phyloP scores from a whole-genome alignment of 2,329 filamentous ascomycete species.

The Ophiostoma ips region DNA sequence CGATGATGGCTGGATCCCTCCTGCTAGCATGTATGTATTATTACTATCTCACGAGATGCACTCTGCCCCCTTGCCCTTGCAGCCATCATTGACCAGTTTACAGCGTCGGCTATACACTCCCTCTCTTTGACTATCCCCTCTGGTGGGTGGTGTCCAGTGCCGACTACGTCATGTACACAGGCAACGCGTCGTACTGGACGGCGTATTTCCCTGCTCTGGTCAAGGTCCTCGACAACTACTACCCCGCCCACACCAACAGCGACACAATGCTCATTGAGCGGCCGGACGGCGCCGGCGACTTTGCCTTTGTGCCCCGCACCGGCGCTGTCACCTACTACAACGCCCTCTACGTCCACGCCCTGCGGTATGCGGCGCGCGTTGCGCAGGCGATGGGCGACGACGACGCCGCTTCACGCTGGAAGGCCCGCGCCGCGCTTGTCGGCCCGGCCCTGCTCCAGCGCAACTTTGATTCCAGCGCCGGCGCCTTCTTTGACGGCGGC shows the following conservation, averaged over 20 bases:
- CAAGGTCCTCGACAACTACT: conserved; percentile 31
- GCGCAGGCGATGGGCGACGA: conserved; percentile 21
- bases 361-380: conserved; percentile 29
- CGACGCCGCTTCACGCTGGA: conserved; percentile 27
- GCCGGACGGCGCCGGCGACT: conserved; percentile 33
- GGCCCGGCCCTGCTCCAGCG: conserved; percentile 22
- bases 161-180: conserved; percentile 36
- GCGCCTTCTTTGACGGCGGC: conserved; percentile 33
- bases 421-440: conserved; percentile 21
- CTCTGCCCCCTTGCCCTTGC: too few species aligned
- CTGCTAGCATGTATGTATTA: conserved; percentile 35
- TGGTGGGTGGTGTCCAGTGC: conserved; percentile 37
- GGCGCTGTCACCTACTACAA: conserved; percentile 39
- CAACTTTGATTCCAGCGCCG: conserved; percentile 28
- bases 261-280: conserved; percentile 28
- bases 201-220: conserved; percentile 28
- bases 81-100: too few species aligned
- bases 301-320: conserved; percentile 33
- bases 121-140: conserved; percentile 37
- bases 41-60: too few species aligned
- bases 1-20: conserved; percentile 38
- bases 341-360: conserved; percentile 33
- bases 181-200: conserved; percentile 27
- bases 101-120: conserved; percentile 30
- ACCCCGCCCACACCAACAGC: conserved; percentile 27